These are phyloP conservation scores for Ganoderma leucocontextum DNA, from an alignment of 1,284 basidiomycete genomes.

Conservation along the genomic window DNA sequence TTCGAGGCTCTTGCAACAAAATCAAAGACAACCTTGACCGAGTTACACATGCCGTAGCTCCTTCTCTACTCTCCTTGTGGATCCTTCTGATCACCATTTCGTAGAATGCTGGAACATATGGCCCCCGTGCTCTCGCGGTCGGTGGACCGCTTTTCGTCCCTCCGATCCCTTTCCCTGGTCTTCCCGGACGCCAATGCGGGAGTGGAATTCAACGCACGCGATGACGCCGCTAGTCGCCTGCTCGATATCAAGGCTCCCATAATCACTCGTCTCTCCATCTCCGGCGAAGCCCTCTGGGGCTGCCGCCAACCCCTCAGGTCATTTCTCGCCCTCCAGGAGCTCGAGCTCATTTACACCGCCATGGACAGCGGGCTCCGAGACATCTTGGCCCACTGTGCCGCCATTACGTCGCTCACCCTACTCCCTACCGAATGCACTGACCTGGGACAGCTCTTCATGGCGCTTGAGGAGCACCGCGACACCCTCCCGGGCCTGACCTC, in stretches of 20 bases:
- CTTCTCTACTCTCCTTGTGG: neutral
- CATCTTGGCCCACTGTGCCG: slow-evolving; percentile 3
- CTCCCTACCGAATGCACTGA: neutral
- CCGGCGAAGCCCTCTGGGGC: neutral
- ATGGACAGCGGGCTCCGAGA: neutral
- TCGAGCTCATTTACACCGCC: neutral
- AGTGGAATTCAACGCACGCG: neutral
- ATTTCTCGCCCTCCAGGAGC: slow-evolving; percentile 4
- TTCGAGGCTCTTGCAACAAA: neutral
- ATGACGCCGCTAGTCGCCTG: neutral
- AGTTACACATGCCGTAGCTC: neutral
- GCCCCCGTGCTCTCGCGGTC: neutral
- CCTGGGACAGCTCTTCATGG: neutral
- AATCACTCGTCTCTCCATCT: neutral
- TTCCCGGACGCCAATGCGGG: neutral
- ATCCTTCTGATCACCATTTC: neutral
- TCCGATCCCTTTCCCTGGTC: neutral
- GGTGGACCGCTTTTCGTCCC: no score
- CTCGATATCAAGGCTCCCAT: neutral
- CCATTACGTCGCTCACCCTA: neutral
- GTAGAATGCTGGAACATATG: neutral
- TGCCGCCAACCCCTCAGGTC: neutral
- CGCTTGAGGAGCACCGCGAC: neutral
- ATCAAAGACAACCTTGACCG: neutral
- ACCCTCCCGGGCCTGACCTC: slow-evolving; percentile 26